A percentile compares a stretch with the other conserved stretches of the same genome.
phyloP scores from a whole-genome alignment of 1,284 basidiomycete species.

The Ustilago bromivora region DNA sequence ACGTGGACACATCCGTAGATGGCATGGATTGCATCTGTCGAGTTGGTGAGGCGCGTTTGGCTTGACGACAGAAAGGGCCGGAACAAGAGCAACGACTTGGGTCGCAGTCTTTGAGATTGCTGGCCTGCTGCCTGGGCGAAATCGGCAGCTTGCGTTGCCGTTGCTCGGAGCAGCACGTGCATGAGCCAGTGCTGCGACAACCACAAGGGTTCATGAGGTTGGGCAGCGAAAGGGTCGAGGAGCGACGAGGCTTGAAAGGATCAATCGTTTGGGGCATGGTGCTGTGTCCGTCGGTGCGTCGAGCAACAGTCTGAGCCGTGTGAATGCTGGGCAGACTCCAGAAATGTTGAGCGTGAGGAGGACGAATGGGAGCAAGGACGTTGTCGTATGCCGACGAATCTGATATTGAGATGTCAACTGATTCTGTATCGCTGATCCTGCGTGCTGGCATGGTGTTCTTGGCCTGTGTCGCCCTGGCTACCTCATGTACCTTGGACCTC shows the following conservation, averaged over 20 bases:
- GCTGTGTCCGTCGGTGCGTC: not conserved
- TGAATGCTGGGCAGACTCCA: conserved; percentile 47
- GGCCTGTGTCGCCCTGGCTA: not conserved
- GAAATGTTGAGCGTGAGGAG: conserved; percentile 18
- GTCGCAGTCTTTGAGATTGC: conserved; percentile 13
- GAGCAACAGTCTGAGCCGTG: not conserved
- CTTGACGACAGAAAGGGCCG: conserved; percentile 12
- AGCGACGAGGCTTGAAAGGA: conserved; percentile 11
- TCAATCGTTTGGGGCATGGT: not conserved
- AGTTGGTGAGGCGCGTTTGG: not conserved
- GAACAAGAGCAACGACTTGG: conserved; percentile 23
- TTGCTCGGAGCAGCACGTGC: conserved; percentile 43
- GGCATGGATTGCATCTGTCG: not conserved
- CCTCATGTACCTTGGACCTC: conserved; percentile 5
- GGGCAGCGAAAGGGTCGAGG: conserved; percentile 52
- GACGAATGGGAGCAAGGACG: conserved; percentile 27
- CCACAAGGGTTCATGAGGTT: conserved; percentile 61
- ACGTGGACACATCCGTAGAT: not conserved
- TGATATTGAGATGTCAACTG: not conserved
- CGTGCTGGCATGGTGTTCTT: not conserved
- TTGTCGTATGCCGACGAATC: conserved; percentile 13
- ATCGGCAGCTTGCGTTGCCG: conserved; percentile 9
- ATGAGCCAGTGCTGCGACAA: conserved; percentile 47
- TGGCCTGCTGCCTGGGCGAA: conserved; percentile 14
- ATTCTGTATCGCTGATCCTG: not conserved